These are phyloP conservation scores for Tylopilus sp. DNA, from an alignment of 1,284 basidiomycete genomes.

Conservation along the genomic window DNA sequence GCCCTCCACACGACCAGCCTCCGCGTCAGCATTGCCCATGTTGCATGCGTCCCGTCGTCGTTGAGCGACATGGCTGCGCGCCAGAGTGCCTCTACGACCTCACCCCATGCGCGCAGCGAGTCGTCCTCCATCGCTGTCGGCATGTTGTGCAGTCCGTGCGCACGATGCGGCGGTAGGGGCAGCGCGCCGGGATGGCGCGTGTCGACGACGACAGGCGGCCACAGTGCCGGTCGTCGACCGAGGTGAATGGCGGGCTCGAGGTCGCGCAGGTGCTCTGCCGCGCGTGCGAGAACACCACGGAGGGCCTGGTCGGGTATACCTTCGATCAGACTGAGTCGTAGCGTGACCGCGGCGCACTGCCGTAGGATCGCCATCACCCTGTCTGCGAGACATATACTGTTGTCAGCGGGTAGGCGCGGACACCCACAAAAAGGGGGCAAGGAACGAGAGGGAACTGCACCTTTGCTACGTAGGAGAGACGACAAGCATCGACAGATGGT, in stretches of 20 bases:
- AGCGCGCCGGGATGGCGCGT: not conserved
- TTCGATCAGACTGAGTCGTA: conserved; percentile 23
- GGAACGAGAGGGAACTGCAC: conserved; percentile 4
- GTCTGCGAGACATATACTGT: conserved; percentile 9
- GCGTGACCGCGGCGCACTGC: conserved; percentile 13
- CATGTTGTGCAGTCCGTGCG: conserved; percentile 40
- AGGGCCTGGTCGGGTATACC: conserved; percentile 5
- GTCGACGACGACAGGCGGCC: not conserved
- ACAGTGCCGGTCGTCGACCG: not conserved
- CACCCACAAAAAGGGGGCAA: not conserved
- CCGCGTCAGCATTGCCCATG: conserved; percentile 53
- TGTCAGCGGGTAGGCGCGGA: not conserved
- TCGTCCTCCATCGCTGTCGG: conserved; percentile 23
- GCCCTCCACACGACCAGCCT: conserved; percentile 56
- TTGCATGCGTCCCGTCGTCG: conserved; percentile 2
- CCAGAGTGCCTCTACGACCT: conserved; percentile 52
- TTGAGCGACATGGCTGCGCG: conserved; percentile 27
- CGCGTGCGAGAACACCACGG: conserved; percentile 33
- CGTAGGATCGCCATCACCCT: conserved; percentile 19
- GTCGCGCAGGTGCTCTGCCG: conserved; percentile 34
- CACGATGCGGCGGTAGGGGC: conserved; percentile 35
- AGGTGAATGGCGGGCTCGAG: conserved; percentile 36
- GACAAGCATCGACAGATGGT: conserved; percentile 50
- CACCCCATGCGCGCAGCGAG: conserved; percentile 45
- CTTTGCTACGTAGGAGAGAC: conserved; percentile 37